A percentile compares a stretch with the other conserved stretches of the same genome.
Evolutionary conservation across 208 protist genomes (phyloP).

Genomic region (Angomonas deanei): DNA sequence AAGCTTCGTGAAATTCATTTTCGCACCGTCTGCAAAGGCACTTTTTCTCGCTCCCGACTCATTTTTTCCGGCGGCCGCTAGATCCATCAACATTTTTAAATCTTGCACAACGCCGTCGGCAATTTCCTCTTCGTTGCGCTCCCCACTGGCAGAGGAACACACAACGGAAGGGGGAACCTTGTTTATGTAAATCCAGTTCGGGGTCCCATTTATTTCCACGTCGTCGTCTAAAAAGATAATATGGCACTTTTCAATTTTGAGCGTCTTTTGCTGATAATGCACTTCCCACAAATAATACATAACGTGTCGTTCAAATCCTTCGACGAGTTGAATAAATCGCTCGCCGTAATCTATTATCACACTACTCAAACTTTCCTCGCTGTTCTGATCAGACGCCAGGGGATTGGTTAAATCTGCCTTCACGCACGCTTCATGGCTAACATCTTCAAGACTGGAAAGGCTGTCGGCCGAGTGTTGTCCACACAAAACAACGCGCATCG

Average conservation of each 20-base stretch:
- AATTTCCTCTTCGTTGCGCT: slow-evolving; percentile 52
- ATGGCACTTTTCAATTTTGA: slow-evolving; percentile 21
- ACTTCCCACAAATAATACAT: slow-evolving; percentile 37
- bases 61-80: slow-evolving; percentile 17
- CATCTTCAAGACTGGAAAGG: slow-evolving; percentile 5
- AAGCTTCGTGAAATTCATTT: slow-evolving; percentile 55
- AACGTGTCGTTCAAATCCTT: slow-evolving; percentile 59
- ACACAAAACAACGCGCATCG: slow-evolving; percentile 8
- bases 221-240: slow-evolving; percentile 74
- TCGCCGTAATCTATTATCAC: slow-evolving; percentile 64
- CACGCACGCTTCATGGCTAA: slow-evolving; percentile 4
- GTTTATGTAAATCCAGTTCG: slow-evolving; percentile 30
- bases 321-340: slow-evolving; percentile 54
- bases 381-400: slow-evolving; percentile 4
- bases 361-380: neutral
- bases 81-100: slow-evolving; percentile 42
- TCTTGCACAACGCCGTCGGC: slow-evolving; percentile 34
- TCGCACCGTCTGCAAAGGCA: slow-evolving; percentile 58
- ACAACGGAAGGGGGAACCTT: slow-evolving; percentile 38
- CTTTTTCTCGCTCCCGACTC: slow-evolving; percentile 14
- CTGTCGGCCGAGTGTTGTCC: neutral
- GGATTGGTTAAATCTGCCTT: slow-evolving; percentile 12
- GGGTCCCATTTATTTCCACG: slow-evolving; percentile 12
- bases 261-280: slow-evolving; percentile 7
- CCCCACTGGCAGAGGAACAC: slow-evolving; percentile 8